These are phyloP conservation scores for Dacryopinax primogenitus DNA, from an alignment of 768 basidiomycete genomes.

Conservation along the genomic window DNA sequence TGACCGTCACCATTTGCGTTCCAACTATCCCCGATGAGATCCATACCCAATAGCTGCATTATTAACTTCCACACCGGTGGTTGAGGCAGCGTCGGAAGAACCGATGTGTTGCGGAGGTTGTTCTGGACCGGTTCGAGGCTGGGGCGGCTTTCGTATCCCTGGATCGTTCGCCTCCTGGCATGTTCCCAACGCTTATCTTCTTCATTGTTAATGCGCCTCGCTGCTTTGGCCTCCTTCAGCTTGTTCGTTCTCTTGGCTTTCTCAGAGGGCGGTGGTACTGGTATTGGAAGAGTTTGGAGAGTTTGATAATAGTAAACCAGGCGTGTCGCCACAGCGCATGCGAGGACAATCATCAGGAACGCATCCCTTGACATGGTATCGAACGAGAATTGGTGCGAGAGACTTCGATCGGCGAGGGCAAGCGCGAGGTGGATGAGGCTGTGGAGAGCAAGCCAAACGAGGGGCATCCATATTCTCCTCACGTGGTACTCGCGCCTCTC, in stretches of 20 bases:
- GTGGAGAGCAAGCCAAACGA: neutral
- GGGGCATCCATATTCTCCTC: neutral
- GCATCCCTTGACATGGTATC: neutral
- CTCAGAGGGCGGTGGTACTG: conserved; percentile 10
- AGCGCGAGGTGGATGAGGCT: neutral
- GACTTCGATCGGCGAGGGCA: neutral
- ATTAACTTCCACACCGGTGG: neutral
- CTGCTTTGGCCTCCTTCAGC: conserved; percentile 12
- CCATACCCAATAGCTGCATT: neutral
- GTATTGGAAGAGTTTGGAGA: conserved; percentile 2
- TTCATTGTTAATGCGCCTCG: neutral
- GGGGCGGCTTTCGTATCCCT: neutral
- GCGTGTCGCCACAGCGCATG: neutral
- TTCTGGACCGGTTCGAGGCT: neutral
- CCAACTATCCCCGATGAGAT: neutral
- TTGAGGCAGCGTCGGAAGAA: neutral
- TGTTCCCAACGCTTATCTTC: neutral
- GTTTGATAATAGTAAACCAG: neutral
- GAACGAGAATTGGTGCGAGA: neutral
- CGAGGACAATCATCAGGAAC: neutral
- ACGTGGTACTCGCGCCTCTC: neutral
- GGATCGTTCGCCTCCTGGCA: neutral
- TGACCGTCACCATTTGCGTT: neutral
- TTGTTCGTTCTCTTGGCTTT: conserved; percentile 16
- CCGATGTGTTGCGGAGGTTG: neutral